phyloP scores from a whole-genome alignment of 108 stramenopile genomes.

The Asterionellopsis glacialis region DNA sequence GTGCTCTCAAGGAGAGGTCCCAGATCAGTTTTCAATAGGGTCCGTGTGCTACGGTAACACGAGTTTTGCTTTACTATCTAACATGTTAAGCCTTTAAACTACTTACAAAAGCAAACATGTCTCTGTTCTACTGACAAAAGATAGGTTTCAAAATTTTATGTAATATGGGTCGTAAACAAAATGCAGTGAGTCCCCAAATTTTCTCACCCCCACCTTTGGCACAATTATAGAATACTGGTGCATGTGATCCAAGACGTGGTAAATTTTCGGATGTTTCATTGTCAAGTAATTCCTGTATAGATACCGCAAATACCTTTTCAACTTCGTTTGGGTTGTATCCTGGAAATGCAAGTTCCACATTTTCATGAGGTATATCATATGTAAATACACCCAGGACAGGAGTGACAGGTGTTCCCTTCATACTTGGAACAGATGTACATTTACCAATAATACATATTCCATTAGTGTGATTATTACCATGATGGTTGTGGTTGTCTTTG shows the following conservation, averaged over 20 bases:
- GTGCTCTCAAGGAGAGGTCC: no score
- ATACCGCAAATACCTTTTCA: slow-evolving; percentile 60
- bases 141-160: slow-evolving; percentile 59
- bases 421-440: slow-evolving; percentile 52
- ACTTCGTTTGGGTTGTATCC: slow-evolving; percentile 58
- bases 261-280: slow-evolving; percentile 41
- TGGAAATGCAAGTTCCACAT: slow-evolving; percentile 40
- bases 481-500: not conserved
- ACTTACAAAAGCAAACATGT: no score
- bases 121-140: slow-evolving; percentile 14
- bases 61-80: no score
- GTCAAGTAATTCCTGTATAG: slow-evolving; percentile 38
- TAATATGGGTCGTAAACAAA: slow-evolving; percentile 58
- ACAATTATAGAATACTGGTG: slow-evolving; percentile 66
- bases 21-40: no score
- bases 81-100: no score
- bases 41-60: no score
- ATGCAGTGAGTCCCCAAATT: slow-evolving; percentile 84
- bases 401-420: slow-evolving; percentile 65
- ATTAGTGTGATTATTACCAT: not conserved
- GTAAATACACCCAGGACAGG: slow-evolving; percentile 58
- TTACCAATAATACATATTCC: slow-evolving; percentile 43
- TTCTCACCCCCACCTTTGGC: slow-evolving; percentile 34
- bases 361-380: slow-evolving; percentile 35
- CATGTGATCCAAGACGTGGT: slow-evolving; percentile 18